Evolutionary conservation across 2,329 filamentous ascomycete genomes (phyloP).

Genomic region (Fusarium cicatricum): DNA sequence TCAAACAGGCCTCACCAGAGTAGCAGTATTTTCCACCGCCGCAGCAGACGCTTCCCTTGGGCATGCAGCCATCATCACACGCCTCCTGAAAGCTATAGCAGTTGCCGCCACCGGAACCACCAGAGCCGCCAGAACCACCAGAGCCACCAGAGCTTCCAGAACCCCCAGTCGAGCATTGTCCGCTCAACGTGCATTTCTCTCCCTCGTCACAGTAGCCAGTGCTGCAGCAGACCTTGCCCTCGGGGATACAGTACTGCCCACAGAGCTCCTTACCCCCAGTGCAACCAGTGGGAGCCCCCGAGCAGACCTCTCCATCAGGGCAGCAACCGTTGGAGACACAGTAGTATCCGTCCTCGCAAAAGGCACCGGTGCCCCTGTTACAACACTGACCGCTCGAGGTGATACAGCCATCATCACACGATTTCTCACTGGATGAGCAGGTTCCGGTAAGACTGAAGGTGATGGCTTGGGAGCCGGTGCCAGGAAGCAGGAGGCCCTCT

Average conservation of each 20-base stretch:
- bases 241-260: constrained; percentile 44
- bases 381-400: constrained; percentile 44
- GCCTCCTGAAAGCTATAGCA: constrained; percentile 31
- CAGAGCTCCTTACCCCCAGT: constrained; percentile 38
- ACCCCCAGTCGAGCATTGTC: constrained; percentile 28
- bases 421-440: constrained; percentile 34
- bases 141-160: constrained; percentile 22
- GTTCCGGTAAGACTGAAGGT: constrained; percentile 24
- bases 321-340: constrained; percentile 47
- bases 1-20: constrained; percentile 37
- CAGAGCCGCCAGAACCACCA: constrained; percentile 20
- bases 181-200: constrained; percentile 38
- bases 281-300: constrained; percentile 42
- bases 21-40: constrained; percentile 43
- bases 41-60: constrained; percentile 41
- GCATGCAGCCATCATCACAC: constrained; percentile 42
- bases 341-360: constrained; percentile 44
- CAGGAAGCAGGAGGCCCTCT: constrained; percentile 31
- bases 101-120: constrained; percentile 3
- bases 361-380: constrained; percentile 38
- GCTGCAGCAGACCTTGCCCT: constrained; percentile 44
- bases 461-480: constrained; percentile 28
- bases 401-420: constrained; percentile 47
- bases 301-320: constrained; percentile 43
- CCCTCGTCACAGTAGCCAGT: constrained; percentile 44